phyloP scores from a whole-genome alignment of 805 yeast species.

The Clavispora fructus region DNA sequence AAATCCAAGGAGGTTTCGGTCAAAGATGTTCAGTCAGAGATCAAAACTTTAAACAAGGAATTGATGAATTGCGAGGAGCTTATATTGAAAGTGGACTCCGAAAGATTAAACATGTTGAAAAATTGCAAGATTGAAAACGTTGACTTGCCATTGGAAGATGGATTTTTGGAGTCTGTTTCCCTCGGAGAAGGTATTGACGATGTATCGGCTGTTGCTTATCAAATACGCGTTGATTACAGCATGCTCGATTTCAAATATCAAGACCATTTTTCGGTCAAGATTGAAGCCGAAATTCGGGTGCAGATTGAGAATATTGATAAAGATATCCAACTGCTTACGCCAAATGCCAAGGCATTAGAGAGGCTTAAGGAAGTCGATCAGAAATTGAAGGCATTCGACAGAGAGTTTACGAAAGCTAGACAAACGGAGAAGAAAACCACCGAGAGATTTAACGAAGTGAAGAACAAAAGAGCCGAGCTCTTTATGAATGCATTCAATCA shows the following conservation, averaged over 20 bases:
- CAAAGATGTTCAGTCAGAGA: conserved; percentile 33
- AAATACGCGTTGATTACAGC: conserved; percentile 52
- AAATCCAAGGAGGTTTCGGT: conserved; percentile 28
- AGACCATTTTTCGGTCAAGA: conserved; percentile 34
- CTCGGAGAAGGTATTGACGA: conserved; percentile 47
- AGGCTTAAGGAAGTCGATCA: conserved; percentile 65
- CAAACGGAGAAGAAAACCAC: conserved; percentile 51
- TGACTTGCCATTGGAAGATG: conserved; percentile 56
- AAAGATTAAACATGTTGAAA: conserved; percentile 54
- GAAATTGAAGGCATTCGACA: conserved; percentile 55
- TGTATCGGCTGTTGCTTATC: conserved; percentile 33
- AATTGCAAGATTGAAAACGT: conserved; percentile 72
- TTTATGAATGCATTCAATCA: conserved; percentile 76
- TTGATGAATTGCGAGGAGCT: conserved; percentile 45
- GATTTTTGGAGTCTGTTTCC: conserved; percentile 57
- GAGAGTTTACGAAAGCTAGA: conserved; percentile 59
- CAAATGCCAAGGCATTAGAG: conserved; percentile 78
- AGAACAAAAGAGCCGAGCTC: conserved; percentile 49
- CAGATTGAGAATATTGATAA: conserved; percentile 28
- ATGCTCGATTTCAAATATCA: conserved; percentile 40
- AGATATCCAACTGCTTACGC: conserved; percentile 52
- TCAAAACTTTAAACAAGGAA: conserved; percentile 25
- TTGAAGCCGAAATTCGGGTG: conserved; percentile 33
- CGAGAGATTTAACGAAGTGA: conserved; percentile 55
- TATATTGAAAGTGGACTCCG: conserved; percentile 48